Percentiles rank a stretch among this genome's conserved stretches.
Evolutionary conservation across 768 basidiomycete species (phyloP).

Genomic region (Lentinula sp.): DNA sequence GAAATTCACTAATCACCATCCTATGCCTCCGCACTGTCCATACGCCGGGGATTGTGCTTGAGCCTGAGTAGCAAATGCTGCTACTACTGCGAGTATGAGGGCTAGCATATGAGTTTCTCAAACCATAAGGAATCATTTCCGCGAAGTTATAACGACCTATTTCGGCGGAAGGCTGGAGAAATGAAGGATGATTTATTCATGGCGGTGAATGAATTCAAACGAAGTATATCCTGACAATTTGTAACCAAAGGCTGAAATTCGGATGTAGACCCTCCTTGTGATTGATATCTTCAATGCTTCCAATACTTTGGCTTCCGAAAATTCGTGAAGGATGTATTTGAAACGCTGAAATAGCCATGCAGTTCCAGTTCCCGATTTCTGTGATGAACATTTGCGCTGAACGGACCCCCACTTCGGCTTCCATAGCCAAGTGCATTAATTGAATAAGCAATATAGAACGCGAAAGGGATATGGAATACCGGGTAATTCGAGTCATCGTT

Average conservation of each 20-base stretch:
- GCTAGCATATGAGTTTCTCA: background rate
- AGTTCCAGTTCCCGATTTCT: no score
- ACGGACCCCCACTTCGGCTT: no score
- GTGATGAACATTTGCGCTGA: no score
- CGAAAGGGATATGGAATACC: no score
- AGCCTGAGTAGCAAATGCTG: slow-evolving; percentile 3
- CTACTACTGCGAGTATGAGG: background rate
- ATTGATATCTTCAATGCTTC: background rate
- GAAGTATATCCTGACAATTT: background rate
- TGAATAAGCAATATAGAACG: no score
- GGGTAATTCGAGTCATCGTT: no score
- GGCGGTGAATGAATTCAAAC: background rate
- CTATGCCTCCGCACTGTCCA: slow-evolving; percentile 38
- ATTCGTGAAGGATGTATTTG: no score
- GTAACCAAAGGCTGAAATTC: background rate
- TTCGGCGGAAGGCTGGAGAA: background rate
- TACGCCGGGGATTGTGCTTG: slow-evolving; percentile 33
- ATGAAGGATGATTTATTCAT: background rate
- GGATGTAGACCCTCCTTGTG: background rate
- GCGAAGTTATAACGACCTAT: background rate
- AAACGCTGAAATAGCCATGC: no score
- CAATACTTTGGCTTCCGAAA: no score
- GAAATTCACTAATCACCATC: slow-evolving; percentile 22
- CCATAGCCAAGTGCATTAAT: no score
- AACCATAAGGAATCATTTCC: no score